phyloP scores from a whole-genome alignment of 2,329 filamentous ascomycete species.

The Sporothrix schenckii region DNA sequence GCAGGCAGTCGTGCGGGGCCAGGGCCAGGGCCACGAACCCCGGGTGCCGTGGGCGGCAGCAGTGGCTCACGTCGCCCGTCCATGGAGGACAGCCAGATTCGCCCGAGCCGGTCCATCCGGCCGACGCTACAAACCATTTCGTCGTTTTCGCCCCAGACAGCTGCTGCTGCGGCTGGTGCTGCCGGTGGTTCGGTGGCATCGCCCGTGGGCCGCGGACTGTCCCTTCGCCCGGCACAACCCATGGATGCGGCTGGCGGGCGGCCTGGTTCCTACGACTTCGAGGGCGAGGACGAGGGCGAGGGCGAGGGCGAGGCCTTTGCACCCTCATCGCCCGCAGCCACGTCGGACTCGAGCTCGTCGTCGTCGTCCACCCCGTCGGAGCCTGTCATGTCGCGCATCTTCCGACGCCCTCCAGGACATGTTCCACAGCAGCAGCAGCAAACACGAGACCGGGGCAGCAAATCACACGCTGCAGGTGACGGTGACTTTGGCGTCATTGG shows the following conservation, averaged over 20 bases:
- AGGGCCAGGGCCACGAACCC: background rate
- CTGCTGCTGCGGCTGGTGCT: background rate
- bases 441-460: slow-evolving; percentile 25
- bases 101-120: slow-evolving; percentile 42
- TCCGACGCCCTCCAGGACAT: slow-evolving; percentile 61
- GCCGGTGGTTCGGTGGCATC: background rate
- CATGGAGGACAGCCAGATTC: slow-evolving; percentile 23
- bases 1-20: background rate
- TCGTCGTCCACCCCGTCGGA: slow-evolving; percentile 49
- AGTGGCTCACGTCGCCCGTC: slow-evolving; percentile 37
- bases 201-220: background rate
- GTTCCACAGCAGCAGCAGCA: slow-evolving; percentile 34
- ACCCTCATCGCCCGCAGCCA: slow-evolving; percentile 48
- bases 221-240: slow-evolving; percentile 37
- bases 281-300: background rate
- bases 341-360: slow-evolving; percentile 43
- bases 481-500: slow-evolving; percentile 24
- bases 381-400: slow-evolving; percentile 62
- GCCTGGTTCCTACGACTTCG: background rate
- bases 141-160: background rate
- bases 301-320: slow-evolving; percentile 34
- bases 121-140: slow-evolving; percentile 40
- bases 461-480: slow-evolving; percentile 39
- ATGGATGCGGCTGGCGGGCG: background rate
- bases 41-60: background rate